These are phyloP conservation scores for Nakaseomyces uthaithaninus DNA, from an alignment of 1,139 yeast species.

Conservation along the genomic window DNA sequence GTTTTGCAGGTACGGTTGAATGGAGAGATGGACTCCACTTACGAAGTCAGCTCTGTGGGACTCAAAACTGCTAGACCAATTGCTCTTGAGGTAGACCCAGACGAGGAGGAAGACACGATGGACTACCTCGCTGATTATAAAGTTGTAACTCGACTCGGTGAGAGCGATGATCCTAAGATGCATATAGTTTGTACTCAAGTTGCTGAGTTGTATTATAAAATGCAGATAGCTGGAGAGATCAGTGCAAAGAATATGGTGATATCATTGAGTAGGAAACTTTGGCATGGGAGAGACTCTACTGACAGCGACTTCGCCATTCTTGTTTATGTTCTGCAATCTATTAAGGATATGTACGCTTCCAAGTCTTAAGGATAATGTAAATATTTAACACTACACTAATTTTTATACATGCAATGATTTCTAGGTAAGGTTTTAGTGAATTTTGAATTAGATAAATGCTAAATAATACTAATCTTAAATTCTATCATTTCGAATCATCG, in stretches of 20 bases:
- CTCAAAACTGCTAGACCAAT: slow-evolving; percentile 14
- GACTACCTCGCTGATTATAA: slow-evolving; percentile 27
- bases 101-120: slow-evolving; percentile 15
- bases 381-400: too few species aligned
- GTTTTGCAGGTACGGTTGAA: slow-evolving; percentile 32
- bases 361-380: slow-evolving; percentile 6
- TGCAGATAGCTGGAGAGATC: slow-evolving; percentile 17
- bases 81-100: slow-evolving; percentile 13
- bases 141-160: slow-evolving; percentile 27
- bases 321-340: slow-evolving; percentile 24
- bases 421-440: not conserved
- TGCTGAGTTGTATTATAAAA: slow-evolving; percentile 24
- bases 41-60: slow-evolving; percentile 30
- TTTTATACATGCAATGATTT: slow-evolving; percentile 34
- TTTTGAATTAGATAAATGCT: not conserved
- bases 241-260: slow-evolving; percentile 30
- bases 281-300: slow-evolving; percentile 15
- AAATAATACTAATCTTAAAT: too few species aligned
- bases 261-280: slow-evolving; percentile 38
- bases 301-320: slow-evolving; percentile 24
- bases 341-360: slow-evolving; percentile 26
- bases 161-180: slow-evolving; percentile 26
- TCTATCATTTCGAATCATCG: slow-evolving; percentile 41
- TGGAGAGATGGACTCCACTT: slow-evolving; percentile 38
- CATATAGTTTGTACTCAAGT: slow-evolving; percentile 28